Percentiles rank a stretch among this genome's conserved stretches.
Evolutionary conservation across 768 basidiomycete species (phyloP).

Genomic region (Calocera viscosa): DNA sequence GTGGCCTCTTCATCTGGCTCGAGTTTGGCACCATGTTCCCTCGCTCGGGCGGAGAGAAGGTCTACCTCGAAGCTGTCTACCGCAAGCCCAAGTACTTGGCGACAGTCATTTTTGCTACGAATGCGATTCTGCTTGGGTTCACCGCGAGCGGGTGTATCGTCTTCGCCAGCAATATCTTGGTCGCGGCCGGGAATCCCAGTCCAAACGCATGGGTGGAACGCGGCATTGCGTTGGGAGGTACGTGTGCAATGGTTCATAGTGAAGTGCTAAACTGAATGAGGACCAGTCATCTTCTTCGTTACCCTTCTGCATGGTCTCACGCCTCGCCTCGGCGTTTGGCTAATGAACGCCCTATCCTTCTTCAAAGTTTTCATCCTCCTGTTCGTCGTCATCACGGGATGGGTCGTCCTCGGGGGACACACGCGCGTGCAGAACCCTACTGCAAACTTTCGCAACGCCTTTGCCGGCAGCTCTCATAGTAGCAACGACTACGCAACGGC

Average conservation of each 20-base stretch:
- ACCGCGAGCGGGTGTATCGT: slow-evolving; percentile 39
- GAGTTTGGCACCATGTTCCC: slow-evolving; percentile 55
- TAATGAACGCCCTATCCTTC: slow-evolving; percentile 36
- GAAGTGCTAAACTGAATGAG: neutral
- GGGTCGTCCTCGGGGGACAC: slow-evolving; percentile 48
- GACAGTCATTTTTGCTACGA: slow-evolving; percentile 38
- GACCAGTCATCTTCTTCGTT: slow-evolving; percentile 38
- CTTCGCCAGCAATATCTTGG: slow-evolving; percentile 34
- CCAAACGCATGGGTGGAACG: slow-evolving; percentile 40
- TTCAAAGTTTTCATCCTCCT: slow-evolving; percentile 13
- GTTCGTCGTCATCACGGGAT: slow-evolving; percentile 26
- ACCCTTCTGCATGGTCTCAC: slow-evolving; percentile 42
- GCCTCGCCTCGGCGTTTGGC: slow-evolving; percentile 36
- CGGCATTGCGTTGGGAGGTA: slow-evolving; percentile 47
- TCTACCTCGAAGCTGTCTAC: slow-evolving; percentile 48
- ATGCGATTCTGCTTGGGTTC: slow-evolving; percentile 37
- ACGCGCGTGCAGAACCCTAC: slow-evolving; percentile 46
- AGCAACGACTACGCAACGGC: slow-evolving; percentile 48
- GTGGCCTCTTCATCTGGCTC: slow-evolving; percentile 21
- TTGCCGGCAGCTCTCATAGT: slow-evolving; percentile 42
- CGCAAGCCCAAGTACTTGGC: slow-evolving; percentile 36
- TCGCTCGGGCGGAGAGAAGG: slow-evolving; percentile 50
- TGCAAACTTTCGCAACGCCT: slow-evolving; percentile 45
- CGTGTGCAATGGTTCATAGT: slow-evolving; percentile 15
- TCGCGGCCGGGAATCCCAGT: slow-evolving; percentile 31